Percentiles rank a stretch among this genome's conserved stretches.
phyloP scores from a whole-genome alignment of 768 basidiomycete species.

The Russula olivacea region DNA sequence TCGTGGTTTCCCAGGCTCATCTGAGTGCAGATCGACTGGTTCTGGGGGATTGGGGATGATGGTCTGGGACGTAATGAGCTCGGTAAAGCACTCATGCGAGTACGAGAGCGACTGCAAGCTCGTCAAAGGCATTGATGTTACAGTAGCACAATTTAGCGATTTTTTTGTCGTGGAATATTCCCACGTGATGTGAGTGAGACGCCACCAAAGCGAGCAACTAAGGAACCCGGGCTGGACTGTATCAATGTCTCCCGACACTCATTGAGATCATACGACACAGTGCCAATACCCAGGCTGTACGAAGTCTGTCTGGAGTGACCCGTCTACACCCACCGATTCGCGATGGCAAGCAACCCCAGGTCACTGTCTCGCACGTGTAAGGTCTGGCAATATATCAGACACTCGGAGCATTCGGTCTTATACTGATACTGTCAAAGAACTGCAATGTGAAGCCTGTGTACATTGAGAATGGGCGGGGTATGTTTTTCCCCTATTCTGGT shows the following conservation, averaged over 20 bases:
- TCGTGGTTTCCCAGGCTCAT: background rate
- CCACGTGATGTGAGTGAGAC: constrained; percentile 3
- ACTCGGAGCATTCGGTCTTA: too few species aligned
- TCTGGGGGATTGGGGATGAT: constrained; percentile 40
- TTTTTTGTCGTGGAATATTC: background rate
- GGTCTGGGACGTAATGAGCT: constrained; percentile 38
- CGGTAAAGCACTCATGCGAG: constrained; percentile 38
- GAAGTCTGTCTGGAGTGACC: constrained; percentile 24
- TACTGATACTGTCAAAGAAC: constrained; percentile 13
- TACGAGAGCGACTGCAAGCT: constrained; percentile 33
- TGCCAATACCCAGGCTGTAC: constrained; percentile 24
- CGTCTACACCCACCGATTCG: constrained; percentile 23
- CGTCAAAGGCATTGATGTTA: constrained; percentile 15
- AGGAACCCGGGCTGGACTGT: background rate
- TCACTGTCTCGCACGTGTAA: constrained; percentile 16
- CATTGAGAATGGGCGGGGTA: constrained; percentile 26
- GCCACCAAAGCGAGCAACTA: too few species aligned
- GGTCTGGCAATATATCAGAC: constrained; percentile 11
- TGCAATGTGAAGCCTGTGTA: constrained; percentile 23
- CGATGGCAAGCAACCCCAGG: constrained; percentile 14
- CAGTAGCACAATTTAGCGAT: background rate
- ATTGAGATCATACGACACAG: constrained; percentile 9
- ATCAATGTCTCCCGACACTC: constrained; percentile 21
- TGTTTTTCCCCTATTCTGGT: background rate
- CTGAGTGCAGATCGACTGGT: constrained; percentile 34